These are phyloP conservation scores for Nemania sp. DNA, from an alignment of 2,329 filamentous ascomycete genomes.

Conservation along the genomic window DNA sequence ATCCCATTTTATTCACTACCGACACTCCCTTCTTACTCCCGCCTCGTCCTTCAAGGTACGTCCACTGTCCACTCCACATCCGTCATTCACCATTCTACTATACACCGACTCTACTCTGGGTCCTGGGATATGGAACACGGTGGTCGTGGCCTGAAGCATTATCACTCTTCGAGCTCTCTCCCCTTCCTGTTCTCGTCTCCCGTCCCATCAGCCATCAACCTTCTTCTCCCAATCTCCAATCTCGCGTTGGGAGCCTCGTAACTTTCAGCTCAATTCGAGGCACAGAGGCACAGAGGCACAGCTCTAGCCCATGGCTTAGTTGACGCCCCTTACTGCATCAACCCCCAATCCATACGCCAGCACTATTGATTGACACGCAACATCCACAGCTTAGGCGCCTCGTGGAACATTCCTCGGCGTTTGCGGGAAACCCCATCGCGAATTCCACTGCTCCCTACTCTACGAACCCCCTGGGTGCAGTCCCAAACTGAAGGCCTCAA, in stretches of 20 bases:
- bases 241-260: slow-evolving; percentile 19
- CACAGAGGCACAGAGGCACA: no score
- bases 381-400: slow-evolving; percentile 35
- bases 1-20: slow-evolving; percentile 36
- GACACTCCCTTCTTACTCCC: slow-evolving; percentile 26
- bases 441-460: slow-evolving; percentile 42
- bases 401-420: slow-evolving; percentile 42
- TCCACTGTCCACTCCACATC: slow-evolving; percentile 12
- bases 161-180: slow-evolving; percentile 4
- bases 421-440: slow-evolving; percentile 32
- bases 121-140: slow-evolving; percentile 3
- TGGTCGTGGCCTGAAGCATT: slow-evolving; percentile 12
- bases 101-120: not conserved
- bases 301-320: slow-evolving; percentile 28
- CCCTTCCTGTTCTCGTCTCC: not conserved
- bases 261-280: slow-evolving; percentile 24
- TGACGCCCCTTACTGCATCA: slow-evolving; percentile 32
- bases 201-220: not conserved
- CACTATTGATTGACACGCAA: slow-evolving; percentile 40
- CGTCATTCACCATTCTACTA: no score
- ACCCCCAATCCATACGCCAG: slow-evolving; percentile 33
- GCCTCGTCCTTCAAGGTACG: slow-evolving; percentile 27
- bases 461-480: slow-evolving; percentile 34
- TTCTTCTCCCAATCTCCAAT: slow-evolving; percentile 11
- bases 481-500: slow-evolving; percentile 41